Conservation (phyloP, 1,139 yeast genomes). For the Sugiyamaella sp. region DNA sequence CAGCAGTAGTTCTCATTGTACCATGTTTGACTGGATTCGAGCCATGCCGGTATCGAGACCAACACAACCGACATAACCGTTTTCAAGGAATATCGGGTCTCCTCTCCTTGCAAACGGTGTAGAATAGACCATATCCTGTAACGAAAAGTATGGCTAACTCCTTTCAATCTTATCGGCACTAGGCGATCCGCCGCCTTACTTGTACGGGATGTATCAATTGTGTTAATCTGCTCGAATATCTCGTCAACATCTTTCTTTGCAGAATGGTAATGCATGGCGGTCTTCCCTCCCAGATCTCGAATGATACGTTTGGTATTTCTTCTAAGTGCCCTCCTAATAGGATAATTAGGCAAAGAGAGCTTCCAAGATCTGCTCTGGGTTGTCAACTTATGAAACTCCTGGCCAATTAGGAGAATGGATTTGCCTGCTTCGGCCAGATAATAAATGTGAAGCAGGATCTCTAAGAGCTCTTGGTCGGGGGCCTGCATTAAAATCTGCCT, state of each 20-base stretch:
- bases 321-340: conserved; percentile 46
- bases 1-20: conserved; percentile 48
- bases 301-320: conserved; percentile 49
- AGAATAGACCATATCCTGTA: conserved; percentile 46
- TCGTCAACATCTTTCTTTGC: conserved; percentile 53
- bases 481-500: conserved; percentile 12
- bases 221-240: conserved; percentile 48
- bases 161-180: not conserved
- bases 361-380: conserved; percentile 38
- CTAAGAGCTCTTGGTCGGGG: conserved; percentile 28
- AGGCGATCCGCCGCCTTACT: not conserved
- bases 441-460: conserved; percentile 30
- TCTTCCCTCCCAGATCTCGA: conserved; percentile 52
- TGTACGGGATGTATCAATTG: conserved; percentile 47
- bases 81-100: conserved; percentile 50
- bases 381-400: conserved; percentile 26
- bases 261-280: conserved; percentile 48
- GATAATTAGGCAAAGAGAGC: conserved; percentile 45
- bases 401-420: conserved; percentile 22
- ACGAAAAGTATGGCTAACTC: conserved; percentile 17
- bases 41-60: conserved; percentile 50
- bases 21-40: conserved; percentile 47
- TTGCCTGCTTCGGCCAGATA: conserved; percentile 31
- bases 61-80: conserved; percentile 44
- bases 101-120: conserved; percentile 43